A percentile compares a stretch with the other conserved stretches of the same genome.
Evolutionary conservation across 148 eudicot genomes (phyloP).

Genomic region (Polygonum aviculare): DNA sequence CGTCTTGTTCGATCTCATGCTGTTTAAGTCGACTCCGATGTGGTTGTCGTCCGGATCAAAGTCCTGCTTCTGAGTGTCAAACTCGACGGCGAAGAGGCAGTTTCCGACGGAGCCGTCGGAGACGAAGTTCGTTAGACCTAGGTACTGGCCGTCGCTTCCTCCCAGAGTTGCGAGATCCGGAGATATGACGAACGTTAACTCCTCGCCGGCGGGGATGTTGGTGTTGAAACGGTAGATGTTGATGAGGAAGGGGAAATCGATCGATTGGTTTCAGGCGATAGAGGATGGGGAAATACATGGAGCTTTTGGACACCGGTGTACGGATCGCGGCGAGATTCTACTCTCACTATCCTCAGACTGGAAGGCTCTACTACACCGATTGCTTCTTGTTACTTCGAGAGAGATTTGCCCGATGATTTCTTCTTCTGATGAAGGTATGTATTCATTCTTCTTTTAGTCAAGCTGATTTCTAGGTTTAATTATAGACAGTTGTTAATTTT

Average conservation of each 20-base stretch:
- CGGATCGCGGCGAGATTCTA: conserved; percentile 61
- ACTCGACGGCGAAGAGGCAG: conserved; percentile 55
- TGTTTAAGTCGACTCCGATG: conserved; percentile 51
- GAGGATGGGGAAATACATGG: conserved; percentile 41
- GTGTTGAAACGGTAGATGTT: conserved; percentile 28
- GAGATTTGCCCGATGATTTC: too few relatives aligned
- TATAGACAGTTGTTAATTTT: too few relatives aligned
- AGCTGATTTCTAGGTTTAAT: too few relatives aligned
- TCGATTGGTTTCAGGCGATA: neutral
- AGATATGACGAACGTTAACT: conserved; percentile 50
- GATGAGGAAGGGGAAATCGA: conserved; percentile 48
- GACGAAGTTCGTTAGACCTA: conserved; percentile 57
- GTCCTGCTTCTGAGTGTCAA: conserved; percentile 50
- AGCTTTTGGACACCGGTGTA: conserved; percentile 46
- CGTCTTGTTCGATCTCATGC: conserved; percentile 32
- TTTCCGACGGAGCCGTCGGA: conserved; percentile 31
- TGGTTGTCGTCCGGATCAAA: conserved; percentile 74
- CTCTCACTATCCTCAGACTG: conserved; percentile 79
- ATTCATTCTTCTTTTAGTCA: too few relatives aligned
- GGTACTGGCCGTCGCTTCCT: conserved; percentile 38
- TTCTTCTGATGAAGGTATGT: too few relatives aligned
- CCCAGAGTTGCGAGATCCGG: conserved; percentile 30
- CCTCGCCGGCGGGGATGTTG: conserved; percentile 48
- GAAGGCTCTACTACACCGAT: conserved; percentile 64
- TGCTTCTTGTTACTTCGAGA: too few relatives aligned